Evolutionary conservation across 495 filamentous ascomycete species (phyloP), one percentile per base, ranked within the genome.

Genomic region (Podospora bellae-mahoneyi): DNA sequence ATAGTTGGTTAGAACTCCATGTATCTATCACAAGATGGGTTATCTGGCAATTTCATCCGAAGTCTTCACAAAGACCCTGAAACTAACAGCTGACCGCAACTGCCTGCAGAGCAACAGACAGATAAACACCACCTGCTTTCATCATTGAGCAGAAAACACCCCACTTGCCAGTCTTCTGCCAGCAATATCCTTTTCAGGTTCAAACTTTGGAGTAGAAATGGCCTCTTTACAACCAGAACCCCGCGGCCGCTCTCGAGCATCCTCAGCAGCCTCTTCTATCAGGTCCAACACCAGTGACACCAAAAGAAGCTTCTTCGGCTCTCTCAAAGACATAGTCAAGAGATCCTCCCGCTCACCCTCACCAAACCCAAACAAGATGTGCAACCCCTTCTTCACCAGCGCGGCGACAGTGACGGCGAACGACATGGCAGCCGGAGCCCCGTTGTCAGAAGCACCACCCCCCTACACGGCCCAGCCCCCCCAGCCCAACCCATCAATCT

Each of bases 311-410:
- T 19, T 76, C 53, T 72, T 76, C 55, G 71, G 63, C 53, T 67
- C 67, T 2, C 18, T 77, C 62, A 72, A 69, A 44, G 69, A 66
- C 58, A 72, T 62, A 61, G 27, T 75, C 26, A 72, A 67, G 61
- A 16, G 19, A 39, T 65, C 69, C 7, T 68, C 69, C 9, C 66
- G 66, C 5, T 68, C 69, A 15, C 66, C 69, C 13, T 20, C 64
- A 6, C 10, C 58, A 10, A 10, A 53, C 23, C 54, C 70, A 48
- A 26, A 34, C 9, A 19, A 64, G 34, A 63, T 44, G 30, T 26
- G 59, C 26, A 32, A 66, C 19, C 66, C 65, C 4, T 65, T 67
- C 13, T 61, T 62, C 5, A 20, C 18, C 64, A 34, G 39, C 62
- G 60, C 64, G 30, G 23, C 68, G 5, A 53, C 69, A 0, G 15